phyloP scores from a whole-genome alignment of 2,329 filamentous ascomycete genomes.

The Fusarium sp. region DNA sequence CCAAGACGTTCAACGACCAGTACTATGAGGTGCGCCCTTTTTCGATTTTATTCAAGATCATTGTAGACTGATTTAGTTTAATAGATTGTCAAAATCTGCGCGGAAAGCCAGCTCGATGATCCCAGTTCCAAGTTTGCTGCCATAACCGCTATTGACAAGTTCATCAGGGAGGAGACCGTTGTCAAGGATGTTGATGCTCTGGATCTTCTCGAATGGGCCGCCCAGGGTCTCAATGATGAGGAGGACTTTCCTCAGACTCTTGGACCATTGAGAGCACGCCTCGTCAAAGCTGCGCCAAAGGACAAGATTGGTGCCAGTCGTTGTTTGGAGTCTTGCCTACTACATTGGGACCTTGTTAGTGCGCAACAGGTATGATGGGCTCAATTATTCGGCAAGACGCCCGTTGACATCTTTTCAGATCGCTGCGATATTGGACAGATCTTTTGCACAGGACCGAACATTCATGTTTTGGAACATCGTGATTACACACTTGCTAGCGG shows the following conservation, averaged over 20 bases:
- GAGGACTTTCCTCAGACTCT: constrained; percentile 60
- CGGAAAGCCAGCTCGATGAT: constrained; percentile 64
- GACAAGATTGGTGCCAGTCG: constrained; percentile 55
- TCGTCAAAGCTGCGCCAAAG: constrained; percentile 65
- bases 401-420: constrained; percentile 52
- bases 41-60: neutral
- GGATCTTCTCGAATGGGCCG: constrained; percentile 67
- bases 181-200: constrained; percentile 63
- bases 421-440: constrained; percentile 63
- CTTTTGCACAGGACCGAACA: constrained; percentile 59
- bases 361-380: constrained; percentile 62
- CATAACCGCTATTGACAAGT: constrained; percentile 57
- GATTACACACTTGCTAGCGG: constrained; percentile 64
- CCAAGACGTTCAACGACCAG: constrained; percentile 61
- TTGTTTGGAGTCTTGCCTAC: constrained; percentile 64
- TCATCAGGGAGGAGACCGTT: constrained; percentile 58
- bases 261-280: constrained; percentile 60
- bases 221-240: constrained; percentile 52
- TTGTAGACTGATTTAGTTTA: constrained; percentile 9
- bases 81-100: constrained; percentile 61
- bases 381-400: too few species aligned
- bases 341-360: constrained; percentile 66
- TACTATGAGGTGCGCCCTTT: constrained; percentile 62
- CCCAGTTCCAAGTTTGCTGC: constrained; percentile 58
- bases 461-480: constrained; percentile 67